These are phyloP conservation scores for Aquilaria sinensis DNA, from an alignment of 345 rosid genomes.

Conservation along the genomic window DNA sequence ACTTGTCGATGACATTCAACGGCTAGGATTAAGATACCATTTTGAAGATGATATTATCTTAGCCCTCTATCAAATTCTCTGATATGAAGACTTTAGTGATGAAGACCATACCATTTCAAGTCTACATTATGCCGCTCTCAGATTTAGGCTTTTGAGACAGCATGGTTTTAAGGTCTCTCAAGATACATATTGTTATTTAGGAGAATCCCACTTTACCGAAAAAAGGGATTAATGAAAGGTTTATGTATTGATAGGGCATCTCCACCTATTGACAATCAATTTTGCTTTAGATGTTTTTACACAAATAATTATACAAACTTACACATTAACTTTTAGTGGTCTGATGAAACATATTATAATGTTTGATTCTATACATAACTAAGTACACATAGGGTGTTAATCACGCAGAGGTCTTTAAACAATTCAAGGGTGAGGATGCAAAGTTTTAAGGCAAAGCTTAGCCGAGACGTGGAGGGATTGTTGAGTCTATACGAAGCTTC, in stretches of 20 bases:
- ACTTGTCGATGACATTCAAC: neutral
- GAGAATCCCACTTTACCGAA: too few relatives aligned
- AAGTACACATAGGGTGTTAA: neutral
- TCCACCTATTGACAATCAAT: too few relatives aligned
- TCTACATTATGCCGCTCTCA: neutral
- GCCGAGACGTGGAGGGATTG: neutral
- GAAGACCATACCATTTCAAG: neutral
- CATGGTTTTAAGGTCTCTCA: neutral
- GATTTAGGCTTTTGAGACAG: constrained; percentile 4
- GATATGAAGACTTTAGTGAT: neutral
- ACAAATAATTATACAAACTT: neutral
- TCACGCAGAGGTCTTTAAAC: neutral
- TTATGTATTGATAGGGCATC: too few relatives aligned
- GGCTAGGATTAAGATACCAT: neutral
- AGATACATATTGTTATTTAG: neutral
- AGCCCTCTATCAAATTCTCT: neutral
- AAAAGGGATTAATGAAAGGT: too few relatives aligned
- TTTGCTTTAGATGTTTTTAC: too few relatives aligned
- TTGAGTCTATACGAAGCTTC: constrained; percentile 6
- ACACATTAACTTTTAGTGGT: neutral
- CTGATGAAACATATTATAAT: neutral
- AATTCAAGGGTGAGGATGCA: constrained; percentile 1
- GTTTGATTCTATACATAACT: neutral
- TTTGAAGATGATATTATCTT: neutral
- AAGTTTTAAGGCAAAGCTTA: neutral